Percentiles rank a stretch among this genome's conserved stretches.
Conservation (phyloP, 495 filamentous ascomycete species). For the Aspergillus sclerotiicarbonarius region DNA sequence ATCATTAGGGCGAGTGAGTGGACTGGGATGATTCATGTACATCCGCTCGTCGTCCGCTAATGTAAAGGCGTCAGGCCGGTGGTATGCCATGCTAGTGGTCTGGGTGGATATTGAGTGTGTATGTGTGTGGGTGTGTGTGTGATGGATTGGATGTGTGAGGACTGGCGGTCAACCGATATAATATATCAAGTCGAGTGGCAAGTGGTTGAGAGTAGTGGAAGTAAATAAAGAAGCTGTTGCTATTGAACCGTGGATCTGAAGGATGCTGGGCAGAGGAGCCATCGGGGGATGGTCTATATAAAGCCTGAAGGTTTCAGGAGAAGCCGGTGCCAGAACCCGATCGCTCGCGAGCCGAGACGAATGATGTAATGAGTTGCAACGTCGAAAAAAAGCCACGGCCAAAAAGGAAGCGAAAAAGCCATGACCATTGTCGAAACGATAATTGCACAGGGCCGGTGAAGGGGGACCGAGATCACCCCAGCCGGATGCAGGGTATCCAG, state of each 20-base stretch:
- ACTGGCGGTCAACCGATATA: conserved; percentile 2
- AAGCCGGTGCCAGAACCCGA: conserved; percentile 1
- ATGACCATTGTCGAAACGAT: conserved; percentile 5
- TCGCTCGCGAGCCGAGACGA: conserved; percentile 1
- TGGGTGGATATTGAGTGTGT: not conserved
- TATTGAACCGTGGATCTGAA: conserved; percentile 18
- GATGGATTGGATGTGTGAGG: no score
- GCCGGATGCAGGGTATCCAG: conserved; percentile 18
- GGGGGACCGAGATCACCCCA: conserved; percentile 35
- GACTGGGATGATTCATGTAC: conserved; percentile 16
- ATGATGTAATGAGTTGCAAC: conserved; percentile 16
- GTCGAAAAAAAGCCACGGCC: conserved; percentile 2
- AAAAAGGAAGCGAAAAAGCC: conserved; percentile 13
- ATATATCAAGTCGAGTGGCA: conserved; percentile 9
- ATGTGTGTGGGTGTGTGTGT: not conserved
- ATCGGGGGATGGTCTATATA: conserved; percentile 13
- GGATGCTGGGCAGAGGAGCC: not conserved
- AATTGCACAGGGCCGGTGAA: conserved; percentile 21
- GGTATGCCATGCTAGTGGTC: conserved; percentile 12
- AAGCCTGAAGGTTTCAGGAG: conserved; percentile 7
- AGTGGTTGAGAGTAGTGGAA: not conserved
- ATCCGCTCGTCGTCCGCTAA: conserved; percentile 15
- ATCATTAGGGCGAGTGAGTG: conserved; percentile 13
- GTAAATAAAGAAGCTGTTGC: conserved; percentile 3
- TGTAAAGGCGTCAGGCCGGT: conserved; percentile 11